These are phyloP conservation scores for Neurospora tetrasperma DNA, from an alignment of 495 filamentous ascomycete genomes.

Conservation along the genomic window DNA sequence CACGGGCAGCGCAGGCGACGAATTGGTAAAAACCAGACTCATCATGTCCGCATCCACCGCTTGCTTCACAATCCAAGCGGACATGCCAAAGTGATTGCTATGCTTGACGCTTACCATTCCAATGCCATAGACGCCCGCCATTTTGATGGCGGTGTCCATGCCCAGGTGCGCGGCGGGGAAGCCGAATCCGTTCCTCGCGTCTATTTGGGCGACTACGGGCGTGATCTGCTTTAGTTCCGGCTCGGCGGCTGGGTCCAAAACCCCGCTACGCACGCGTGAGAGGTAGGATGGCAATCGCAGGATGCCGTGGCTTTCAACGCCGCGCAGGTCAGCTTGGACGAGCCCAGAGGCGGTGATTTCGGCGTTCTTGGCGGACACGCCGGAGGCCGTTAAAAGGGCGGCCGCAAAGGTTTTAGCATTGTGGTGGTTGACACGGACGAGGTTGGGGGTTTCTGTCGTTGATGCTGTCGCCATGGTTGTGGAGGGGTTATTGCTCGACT, in stretches of 20 bases:
- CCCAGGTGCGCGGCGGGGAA: slow-evolving; percentile 54
- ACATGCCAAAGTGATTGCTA: slow-evolving; percentile 76
- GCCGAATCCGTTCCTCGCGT: slow-evolving; percentile 67
- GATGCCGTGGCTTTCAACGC: slow-evolving; percentile 68
- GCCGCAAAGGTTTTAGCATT: slow-evolving; percentile 15
- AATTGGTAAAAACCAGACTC: slow-evolving; percentile 71
- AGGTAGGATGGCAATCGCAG: slow-evolving; percentile 71
- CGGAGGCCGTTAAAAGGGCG: slow-evolving; percentile 46
- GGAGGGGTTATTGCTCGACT: not conserved
- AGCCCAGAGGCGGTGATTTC: slow-evolving; percentile 50
- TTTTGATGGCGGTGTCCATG: slow-evolving; percentile 53
- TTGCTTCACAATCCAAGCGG: slow-evolving; percentile 66
- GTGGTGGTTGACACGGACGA: slow-evolving; percentile 6
- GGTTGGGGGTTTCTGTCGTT: slow-evolving; percentile 6
- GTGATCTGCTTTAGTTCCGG: slow-evolving; percentile 51
- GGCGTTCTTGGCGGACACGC: slow-evolving; percentile 46
- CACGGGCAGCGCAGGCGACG: slow-evolving; percentile 59
- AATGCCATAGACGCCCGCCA: slow-evolving; percentile 57
- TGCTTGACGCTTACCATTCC: slow-evolving; percentile 63
- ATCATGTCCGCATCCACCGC: slow-evolving; percentile 63
- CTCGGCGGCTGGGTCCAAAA: slow-evolving; percentile 46
- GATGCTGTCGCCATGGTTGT: slow-evolving; percentile 1
- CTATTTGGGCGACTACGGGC: slow-evolving; percentile 54
- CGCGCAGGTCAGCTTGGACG: slow-evolving; percentile 62
- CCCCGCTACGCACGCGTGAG: slow-evolving; percentile 52